phyloP scores from a whole-genome alignment of 192 early-diverging fungal genomes.

The Spinellus fusiger region DNA sequence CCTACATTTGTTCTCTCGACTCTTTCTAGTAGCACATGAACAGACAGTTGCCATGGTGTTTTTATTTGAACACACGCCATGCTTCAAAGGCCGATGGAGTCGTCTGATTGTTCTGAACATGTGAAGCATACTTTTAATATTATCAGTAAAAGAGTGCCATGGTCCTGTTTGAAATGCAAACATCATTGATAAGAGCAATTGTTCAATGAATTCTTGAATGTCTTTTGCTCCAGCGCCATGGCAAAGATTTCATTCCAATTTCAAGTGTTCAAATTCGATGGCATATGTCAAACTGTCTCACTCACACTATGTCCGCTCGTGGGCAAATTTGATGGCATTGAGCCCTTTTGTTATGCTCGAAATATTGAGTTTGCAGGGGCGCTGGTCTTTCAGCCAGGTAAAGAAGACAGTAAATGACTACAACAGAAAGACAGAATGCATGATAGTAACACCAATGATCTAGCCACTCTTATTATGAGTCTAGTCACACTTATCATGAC shows the following conservation, averaged over 20 bases:
- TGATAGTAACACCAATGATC: background rate
- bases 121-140: no score
- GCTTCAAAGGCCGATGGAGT: no score
- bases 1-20: no score
- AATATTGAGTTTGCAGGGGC: constrained; percentile 82
- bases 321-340: constrained; percentile 62
- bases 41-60: no score
- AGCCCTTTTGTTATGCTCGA: constrained; percentile 88
- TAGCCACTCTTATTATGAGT: constrained; percentile 87
- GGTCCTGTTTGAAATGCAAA: background rate
- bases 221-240: background rate
- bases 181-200: background rate
- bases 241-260: constrained; percentile 19
- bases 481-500: constrained; percentile 90
- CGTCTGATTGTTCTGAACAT: no score
- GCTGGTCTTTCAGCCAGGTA: constrained; percentile 89
- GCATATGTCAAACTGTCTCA: constrained; percentile 78
- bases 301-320: constrained; percentile 88
- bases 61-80: no score
- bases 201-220: background rate
- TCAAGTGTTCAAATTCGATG: constrained; percentile 83
- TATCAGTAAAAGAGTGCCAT: no score
- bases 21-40: no score
- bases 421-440: background rate
- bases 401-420: constrained; percentile 2